phyloP scores from a whole-genome alignment of 306 rosid genomes.

The Cercis canadensis region DNA sequence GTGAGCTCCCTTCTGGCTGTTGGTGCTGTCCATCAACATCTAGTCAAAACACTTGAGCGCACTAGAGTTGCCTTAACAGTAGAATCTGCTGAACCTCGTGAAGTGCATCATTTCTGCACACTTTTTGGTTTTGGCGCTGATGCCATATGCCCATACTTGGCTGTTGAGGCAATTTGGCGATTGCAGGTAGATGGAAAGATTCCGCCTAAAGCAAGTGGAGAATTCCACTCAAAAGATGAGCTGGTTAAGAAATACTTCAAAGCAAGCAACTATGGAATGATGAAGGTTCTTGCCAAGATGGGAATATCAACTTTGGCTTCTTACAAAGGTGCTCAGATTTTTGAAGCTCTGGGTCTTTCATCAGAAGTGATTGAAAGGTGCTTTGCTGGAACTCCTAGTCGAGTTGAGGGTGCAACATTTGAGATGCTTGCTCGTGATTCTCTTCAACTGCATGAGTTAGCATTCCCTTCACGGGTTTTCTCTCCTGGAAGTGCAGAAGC shows the following conservation, averaged over 20 bases:
- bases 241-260: conserved; percentile 83
- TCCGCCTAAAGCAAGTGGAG: conserved; percentile 79
- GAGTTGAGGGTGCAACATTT: conserved; percentile 98
- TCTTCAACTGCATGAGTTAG: conserved; percentile 80
- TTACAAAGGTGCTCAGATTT: conserved; percentile 98
- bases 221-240: conserved; percentile 72
- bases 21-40: conserved; percentile 96
- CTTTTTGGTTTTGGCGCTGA: conserved; percentile 97
- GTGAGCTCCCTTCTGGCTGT: conserved; percentile 97
- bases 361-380: conserved; percentile 91
- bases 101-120: conserved; percentile 98
- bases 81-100: conserved; percentile 99
- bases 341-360: conserved; percentile 97
- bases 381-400: conserved; percentile 97
- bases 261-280: conserved; percentile 96
- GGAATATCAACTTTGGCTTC: conserved; percentile 99
- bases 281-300: conserved; percentile 99
- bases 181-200: conserved; percentile 95
- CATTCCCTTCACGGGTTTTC: conserved; percentile 79
- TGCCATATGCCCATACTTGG: conserved; percentile 93
- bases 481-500: conserved; percentile 96
- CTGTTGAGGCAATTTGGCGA: conserved; percentile 90
- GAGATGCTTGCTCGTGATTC: conserved; percentile 88
- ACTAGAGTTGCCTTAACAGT: conserved; percentile 89
- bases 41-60: conserved; percentile 89